Conservation (phyloP, 495 filamentous ascomycete genomes). For the Neurospora pannonica region DNA sequence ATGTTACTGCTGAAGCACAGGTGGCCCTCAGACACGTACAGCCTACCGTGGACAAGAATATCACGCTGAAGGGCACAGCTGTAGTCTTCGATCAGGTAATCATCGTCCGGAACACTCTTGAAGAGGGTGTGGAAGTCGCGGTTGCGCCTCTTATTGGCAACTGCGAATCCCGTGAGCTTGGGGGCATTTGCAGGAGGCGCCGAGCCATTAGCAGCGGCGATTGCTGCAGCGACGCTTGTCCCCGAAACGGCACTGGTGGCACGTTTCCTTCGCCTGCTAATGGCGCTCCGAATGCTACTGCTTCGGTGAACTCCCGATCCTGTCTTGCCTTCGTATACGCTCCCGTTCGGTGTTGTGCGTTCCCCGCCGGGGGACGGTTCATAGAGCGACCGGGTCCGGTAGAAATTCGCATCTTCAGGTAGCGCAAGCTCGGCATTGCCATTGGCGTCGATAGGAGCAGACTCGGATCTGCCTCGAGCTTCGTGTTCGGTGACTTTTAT, state of each 20-base stretch:
- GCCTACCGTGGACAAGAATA: slow-evolving; percentile 84
- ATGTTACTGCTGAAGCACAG: slow-evolving; percentile 99
- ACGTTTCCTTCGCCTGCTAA: slow-evolving; percentile 61
- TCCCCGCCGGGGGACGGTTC: slow-evolving; percentile 42
- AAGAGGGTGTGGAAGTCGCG: slow-evolving; percentile 90
- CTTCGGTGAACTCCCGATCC: slow-evolving; percentile 49
- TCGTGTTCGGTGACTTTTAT: slow-evolving; percentile 38
- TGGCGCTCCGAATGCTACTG: slow-evolving; percentile 74
- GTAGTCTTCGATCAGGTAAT: slow-evolving; percentile 97
- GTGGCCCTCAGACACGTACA: slow-evolving; percentile 95
- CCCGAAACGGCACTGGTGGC: slow-evolving; percentile 77
- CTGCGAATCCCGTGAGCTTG: slow-evolving; percentile 87
- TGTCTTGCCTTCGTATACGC: slow-evolving; percentile 58
- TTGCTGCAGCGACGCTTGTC: slow-evolving; percentile 52
- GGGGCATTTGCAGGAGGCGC: slow-evolving; percentile 45
- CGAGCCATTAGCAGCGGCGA: slow-evolving; percentile 54
- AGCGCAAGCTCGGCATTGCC: slow-evolving; percentile 11
- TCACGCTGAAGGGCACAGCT: slow-evolving; percentile 93
- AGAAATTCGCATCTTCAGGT: slow-evolving; percentile 21
- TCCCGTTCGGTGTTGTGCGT: slow-evolving; percentile 55
- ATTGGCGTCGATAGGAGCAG: slow-evolving; percentile 30
- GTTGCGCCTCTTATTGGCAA: slow-evolving; percentile 92
- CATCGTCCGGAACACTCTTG: slow-evolving; percentile 93
- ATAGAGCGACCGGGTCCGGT: slow-evolving; percentile 33
- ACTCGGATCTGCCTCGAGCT: slow-evolving; percentile 30